Conservation (phyloP, 2,329 filamentous ascomycete species). For the Furcasterigmium furcatum region DNA sequence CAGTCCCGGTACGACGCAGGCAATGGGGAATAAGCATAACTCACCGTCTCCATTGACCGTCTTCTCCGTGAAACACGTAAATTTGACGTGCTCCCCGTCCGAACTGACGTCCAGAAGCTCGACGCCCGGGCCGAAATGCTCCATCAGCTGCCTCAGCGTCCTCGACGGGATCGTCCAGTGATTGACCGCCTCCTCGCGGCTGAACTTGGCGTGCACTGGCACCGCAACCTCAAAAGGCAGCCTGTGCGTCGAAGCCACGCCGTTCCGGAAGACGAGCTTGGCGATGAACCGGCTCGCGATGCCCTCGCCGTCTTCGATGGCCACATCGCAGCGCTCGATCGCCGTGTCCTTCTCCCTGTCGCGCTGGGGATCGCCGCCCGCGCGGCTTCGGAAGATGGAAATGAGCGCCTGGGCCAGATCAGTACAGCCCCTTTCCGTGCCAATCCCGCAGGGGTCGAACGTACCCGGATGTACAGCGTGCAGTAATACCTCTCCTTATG, state of each 20-base stretch:
- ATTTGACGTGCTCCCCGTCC: conserved; percentile 69
- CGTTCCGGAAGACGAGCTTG: conserved; percentile 71
- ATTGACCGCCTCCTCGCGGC: conserved; percentile 61
- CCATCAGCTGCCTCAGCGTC: conserved; percentile 70
- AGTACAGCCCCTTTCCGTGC: background rate
- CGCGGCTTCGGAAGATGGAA: conserved; percentile 69
- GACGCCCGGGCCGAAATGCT: conserved; percentile 77
- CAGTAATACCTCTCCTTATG: conserved; percentile 66
- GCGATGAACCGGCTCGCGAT: conserved; percentile 67
- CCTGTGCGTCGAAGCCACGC: conserved; percentile 73
- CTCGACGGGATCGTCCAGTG: conserved; percentile 71
- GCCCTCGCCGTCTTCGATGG: conserved; percentile 67
- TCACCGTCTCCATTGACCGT: conserved; percentile 57
- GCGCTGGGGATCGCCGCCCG: conserved; percentile 51
- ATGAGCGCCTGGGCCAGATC: conserved; percentile 54
- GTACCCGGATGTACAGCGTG: conserved; percentile 68
- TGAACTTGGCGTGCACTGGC: conserved; percentile 76
- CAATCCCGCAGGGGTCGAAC: conserved; percentile 11
- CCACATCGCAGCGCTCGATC: conserved; percentile 74
- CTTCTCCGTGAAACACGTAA: conserved; percentile 81
- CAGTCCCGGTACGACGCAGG: conserved; percentile 7
- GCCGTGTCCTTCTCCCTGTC: conserved; percentile 57
- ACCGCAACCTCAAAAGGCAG: conserved; percentile 71
- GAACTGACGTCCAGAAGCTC: conserved; percentile 79
- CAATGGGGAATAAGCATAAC: conserved; percentile 8